phyloP scores from a whole-genome alignment of 2,329 filamentous ascomycete genomes.

The Colletotrichum ledebouriae region DNA sequence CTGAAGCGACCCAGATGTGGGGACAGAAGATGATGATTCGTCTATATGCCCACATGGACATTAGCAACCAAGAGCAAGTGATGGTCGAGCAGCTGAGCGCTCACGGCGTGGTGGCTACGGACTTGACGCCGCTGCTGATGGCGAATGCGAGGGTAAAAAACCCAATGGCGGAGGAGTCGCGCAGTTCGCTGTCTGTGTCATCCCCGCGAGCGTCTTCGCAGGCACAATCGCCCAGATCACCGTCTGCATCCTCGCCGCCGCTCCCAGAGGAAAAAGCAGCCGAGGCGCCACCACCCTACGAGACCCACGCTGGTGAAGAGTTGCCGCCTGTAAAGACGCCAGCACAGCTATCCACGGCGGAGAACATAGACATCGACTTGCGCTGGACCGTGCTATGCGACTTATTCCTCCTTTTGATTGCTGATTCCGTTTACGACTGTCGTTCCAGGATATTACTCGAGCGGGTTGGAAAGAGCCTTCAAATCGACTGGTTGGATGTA shows the following conservation, averaged over 20 bases:
- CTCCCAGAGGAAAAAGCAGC: slow-evolving; percentile 61
- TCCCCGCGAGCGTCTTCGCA: slow-evolving; percentile 15
- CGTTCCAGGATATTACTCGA: slow-evolving; percentile 89
- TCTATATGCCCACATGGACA: slow-evolving; percentile 96
- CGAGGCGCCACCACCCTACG: slow-evolving; percentile 70
- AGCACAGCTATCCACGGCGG: slow-evolving; percentile 83
- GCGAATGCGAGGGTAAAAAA: slow-evolving; percentile 94
- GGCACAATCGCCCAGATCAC: slow-evolving; percentile 19
- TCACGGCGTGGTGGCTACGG: slow-evolving; percentile 87
- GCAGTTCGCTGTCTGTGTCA: slow-evolving; percentile 21
- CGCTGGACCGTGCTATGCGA: slow-evolving; percentile 98
- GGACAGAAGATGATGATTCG: slow-evolving; percentile 98
- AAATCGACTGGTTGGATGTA: slow-evolving; percentile 91
- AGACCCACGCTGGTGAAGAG: slow-evolving; percentile 75
- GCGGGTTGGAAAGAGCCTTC: slow-evolving; percentile 82
- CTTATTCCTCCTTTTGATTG: slow-evolving; percentile 93
- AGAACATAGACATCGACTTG: slow-evolving; percentile 93
- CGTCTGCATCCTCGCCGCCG: slow-evolving; percentile 45
- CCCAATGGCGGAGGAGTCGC: slow-evolving; percentile 75
- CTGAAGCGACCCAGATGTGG: slow-evolving; percentile 93
- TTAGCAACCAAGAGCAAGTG: slow-evolving; percentile 89
- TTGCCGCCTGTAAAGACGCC: slow-evolving; percentile 85
- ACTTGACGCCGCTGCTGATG: slow-evolving; percentile 89
- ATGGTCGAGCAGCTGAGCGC: slow-evolving; percentile 98
- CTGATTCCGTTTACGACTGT: slow-evolving; percentile 93